phyloP scores from a whole-genome alignment of 106 monocot genomes.

The Platanthera guangdongensis region DNA sequence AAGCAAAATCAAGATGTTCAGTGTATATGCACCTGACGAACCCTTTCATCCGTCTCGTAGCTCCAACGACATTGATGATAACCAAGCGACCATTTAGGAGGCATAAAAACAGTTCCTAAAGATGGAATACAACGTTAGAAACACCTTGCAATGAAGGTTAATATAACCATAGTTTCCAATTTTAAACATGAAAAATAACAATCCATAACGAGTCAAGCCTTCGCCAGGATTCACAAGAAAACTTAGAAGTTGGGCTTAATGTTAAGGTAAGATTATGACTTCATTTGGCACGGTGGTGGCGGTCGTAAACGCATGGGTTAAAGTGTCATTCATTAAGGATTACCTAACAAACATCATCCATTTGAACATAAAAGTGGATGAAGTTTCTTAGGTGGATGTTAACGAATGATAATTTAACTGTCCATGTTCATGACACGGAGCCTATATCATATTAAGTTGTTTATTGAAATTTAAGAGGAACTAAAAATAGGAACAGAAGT shows the following conservation, averaged over 20 bases:
- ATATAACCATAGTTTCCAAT: not conserved
- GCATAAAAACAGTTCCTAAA: constrained; percentile 93
- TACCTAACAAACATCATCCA: too few species aligned
- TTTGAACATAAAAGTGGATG: too few species aligned
- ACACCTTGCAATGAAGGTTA: not conserved
- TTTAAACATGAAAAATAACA: not conserved
- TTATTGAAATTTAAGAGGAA: not conserved
- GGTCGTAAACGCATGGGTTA: too few species aligned
- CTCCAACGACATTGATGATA: constrained; percentile 98
- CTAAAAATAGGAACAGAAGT: not conserved
- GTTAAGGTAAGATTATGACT: not conserved
- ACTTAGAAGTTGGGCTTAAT: not conserved
- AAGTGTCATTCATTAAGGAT: too few species aligned
- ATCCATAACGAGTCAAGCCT: not conserved
- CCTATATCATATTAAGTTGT: too few species aligned
- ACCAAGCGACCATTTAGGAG: constrained; percentile 95
- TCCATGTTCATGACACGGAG: too few species aligned
- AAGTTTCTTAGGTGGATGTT: too few species aligned
- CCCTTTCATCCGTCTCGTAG: constrained; percentile 74
- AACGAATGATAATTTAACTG: too few species aligned
- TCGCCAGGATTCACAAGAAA: not conserved
- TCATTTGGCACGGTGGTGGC: too few species aligned
- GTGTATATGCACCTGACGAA: constrained; percentile 47
- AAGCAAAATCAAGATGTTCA: not conserved
- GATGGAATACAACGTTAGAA: not conserved